Evolutionary conservation across 2,329 filamentous ascomycete species (phyloP).

Genomic region (Penicillium sp.): DNA sequence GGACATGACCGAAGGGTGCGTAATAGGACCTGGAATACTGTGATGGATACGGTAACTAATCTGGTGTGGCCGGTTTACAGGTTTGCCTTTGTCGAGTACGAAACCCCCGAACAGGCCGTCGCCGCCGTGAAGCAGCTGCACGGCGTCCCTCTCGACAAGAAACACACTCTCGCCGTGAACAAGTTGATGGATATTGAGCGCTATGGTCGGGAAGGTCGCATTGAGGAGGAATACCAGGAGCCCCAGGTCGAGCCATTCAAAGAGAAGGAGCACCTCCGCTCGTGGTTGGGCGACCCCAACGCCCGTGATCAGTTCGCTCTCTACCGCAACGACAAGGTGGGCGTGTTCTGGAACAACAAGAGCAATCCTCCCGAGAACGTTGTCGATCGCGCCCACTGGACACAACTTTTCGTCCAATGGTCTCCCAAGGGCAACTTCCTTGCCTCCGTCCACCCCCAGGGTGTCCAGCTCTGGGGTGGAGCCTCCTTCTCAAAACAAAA

Average conservation of each 20-base stretch:
- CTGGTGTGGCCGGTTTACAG: slow-evolving; percentile 43
- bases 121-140: slow-evolving; percentile 86
- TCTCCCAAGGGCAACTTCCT: slow-evolving; percentile 91
- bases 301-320: slow-evolving; percentile 94
- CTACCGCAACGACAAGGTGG: slow-evolving; percentile 85
- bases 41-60: slow-evolving; percentile 14
- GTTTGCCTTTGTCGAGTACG: slow-evolving; percentile 96
- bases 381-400: slow-evolving; percentile 93
- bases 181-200: slow-evolving; percentile 97
- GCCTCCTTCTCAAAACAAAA: slow-evolving; percentile 82
- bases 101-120: slow-evolving; percentile 80
- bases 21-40: slow-evolving; percentile 11
- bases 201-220: slow-evolving; percentile 85
- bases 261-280: slow-evolving; percentile 90
- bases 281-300: slow-evolving; percentile 83
- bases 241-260: slow-evolving; percentile 78
- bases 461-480: slow-evolving; percentile 96
- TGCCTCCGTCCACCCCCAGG: slow-evolving; percentile 89
- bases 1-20: slow-evolving; percentile 78
- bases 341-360: slow-evolving; percentile 98
- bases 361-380: slow-evolving; percentile 81
- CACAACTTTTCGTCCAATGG: slow-evolving; percentile 97
- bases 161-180: slow-evolving; percentile 91
- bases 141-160: slow-evolving; percentile 86
- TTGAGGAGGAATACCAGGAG: slow-evolving; percentile 83